These are phyloP conservation scores for Rhizophlyctis rosea DNA, from an alignment of 192 early-diverging fungal species.

Conservation along the genomic window DNA sequence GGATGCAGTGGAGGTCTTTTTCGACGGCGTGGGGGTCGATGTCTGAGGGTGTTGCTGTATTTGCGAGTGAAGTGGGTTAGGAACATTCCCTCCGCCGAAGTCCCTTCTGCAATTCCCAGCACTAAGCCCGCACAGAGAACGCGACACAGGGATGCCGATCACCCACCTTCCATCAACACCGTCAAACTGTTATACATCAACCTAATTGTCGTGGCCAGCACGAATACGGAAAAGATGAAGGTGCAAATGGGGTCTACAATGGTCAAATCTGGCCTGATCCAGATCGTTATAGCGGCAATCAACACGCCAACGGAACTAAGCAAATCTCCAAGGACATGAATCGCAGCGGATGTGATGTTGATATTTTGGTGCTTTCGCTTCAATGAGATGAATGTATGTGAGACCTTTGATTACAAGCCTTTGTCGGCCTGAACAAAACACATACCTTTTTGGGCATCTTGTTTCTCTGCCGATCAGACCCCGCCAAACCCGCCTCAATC, in stretches of 20 bases:
- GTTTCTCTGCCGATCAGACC: too few relatives aligned
- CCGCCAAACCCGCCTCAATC: too few relatives aligned
- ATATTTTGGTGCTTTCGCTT: conserved; percentile 28
- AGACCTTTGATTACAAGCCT: too few relatives aligned
- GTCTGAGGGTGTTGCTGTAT: conserved; percentile 40
- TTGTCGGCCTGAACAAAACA: not conserved
- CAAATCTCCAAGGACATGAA: conserved; percentile 83
- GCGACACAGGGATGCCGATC: too few relatives aligned
- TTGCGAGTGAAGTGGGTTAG: not conserved
- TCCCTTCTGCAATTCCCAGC: too few relatives aligned
- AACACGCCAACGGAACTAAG: conserved; percentile 76
- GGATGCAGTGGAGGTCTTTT: conserved; percentile 43
- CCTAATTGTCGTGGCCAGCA: conserved; percentile 65
- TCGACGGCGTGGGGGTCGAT: conserved; percentile 47
- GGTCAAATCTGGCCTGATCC: conserved; percentile 51
- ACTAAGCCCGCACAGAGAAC: not conserved
- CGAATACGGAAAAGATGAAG: conserved; percentile 74
- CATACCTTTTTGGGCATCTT: not conserved
- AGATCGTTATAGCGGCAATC: conserved; percentile 68
- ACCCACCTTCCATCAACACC: conserved; percentile 72
- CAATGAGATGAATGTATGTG: too few relatives aligned
- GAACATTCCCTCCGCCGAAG: too few relatives aligned
- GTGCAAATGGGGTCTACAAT: conserved; percentile 80
- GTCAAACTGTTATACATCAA: conserved; percentile 61
- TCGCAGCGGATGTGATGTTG: conserved; percentile 66